phyloP scores from a whole-genome alignment of 345 rosid genomes.

The Microcos paniculata region DNA sequence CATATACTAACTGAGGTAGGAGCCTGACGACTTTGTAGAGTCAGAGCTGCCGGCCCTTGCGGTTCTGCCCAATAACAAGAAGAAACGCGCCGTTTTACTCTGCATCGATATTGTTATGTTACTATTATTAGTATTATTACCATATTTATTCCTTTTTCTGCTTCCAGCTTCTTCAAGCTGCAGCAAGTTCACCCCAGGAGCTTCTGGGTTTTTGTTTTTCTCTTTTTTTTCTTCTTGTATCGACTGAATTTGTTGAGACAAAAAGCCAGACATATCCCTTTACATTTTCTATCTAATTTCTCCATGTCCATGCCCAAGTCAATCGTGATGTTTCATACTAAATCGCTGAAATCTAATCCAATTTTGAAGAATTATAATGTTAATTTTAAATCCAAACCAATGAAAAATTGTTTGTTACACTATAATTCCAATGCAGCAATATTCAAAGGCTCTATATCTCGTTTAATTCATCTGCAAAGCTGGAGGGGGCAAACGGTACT shows the following conservation, averaged over 20 bases:
- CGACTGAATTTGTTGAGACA: background rate
- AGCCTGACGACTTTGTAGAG: slow-evolving; percentile 9
- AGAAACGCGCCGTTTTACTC: slow-evolving; percentile 19
- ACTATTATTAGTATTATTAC: slow-evolving; percentile 5
- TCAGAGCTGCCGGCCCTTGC: background rate
- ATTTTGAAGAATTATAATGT: background rate
- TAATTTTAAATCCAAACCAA: background rate
- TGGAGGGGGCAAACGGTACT: background rate
- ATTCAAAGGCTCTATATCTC: background rate
- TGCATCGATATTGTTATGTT: background rate
- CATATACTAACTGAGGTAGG: slow-evolving; percentile 29
- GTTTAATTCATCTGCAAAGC: background rate
- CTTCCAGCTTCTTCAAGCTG: background rate
- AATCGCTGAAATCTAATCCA: background rate
- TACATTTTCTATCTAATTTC: background rate
- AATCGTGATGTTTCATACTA: background rate
- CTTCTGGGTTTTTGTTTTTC: background rate
- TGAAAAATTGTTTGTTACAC: background rate
- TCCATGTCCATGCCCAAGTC: background rate
- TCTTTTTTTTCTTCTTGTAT: background rate
- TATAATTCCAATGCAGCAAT: background rate
- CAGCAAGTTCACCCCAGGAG: background rate
- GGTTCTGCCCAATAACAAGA: slow-evolving; percentile 22
- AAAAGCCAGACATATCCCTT: background rate
- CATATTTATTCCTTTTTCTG: slow-evolving; percentile 9